Conservation (phyloP, 495 filamentous ascomycete species). For the Xylaria bambusicola region DNA sequence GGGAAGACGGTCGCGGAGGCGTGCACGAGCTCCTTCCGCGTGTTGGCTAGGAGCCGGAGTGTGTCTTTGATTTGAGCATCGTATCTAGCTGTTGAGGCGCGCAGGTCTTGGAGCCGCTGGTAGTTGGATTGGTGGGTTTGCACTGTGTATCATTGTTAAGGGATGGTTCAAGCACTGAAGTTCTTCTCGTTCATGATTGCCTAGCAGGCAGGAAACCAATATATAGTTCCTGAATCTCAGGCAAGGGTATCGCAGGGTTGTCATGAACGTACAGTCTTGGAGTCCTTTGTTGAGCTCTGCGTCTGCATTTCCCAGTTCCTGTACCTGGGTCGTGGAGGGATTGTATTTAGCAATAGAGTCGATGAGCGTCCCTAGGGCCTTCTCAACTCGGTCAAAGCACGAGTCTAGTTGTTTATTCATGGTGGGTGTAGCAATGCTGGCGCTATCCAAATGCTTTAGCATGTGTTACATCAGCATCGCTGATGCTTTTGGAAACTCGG, state of each 20-base stretch:
- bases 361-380: constrained; percentile 64
- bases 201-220: not conserved
- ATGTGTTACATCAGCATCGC: not conserved
- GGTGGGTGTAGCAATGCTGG: not conserved
- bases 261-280: constrained; percentile 51
- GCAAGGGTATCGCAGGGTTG: not conserved
- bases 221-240: no score
- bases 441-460: not conserved
- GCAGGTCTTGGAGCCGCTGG: constrained; percentile 62
- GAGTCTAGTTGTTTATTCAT: constrained; percentile 63
- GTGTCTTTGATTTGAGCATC: constrained; percentile 65
- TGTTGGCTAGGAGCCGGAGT: constrained; percentile 60
- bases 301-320: constrained; percentile 68
- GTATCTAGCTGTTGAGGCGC: constrained; percentile 56
- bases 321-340: constrained; percentile 62
- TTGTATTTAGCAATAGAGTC: constrained; percentile 79
- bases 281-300: constrained; percentile 60
- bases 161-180: not conserved
- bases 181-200: not conserved
- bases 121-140: constrained; percentile 69
- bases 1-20: constrained; percentile 57
- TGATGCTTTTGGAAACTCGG: no score
- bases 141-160: constrained; percentile 48
- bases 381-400: constrained; percentile 69
- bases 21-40: constrained; percentile 64